Conservation (phyloP, 2,329 filamentous ascomycete species). For the Helotiales sp. region DNA sequence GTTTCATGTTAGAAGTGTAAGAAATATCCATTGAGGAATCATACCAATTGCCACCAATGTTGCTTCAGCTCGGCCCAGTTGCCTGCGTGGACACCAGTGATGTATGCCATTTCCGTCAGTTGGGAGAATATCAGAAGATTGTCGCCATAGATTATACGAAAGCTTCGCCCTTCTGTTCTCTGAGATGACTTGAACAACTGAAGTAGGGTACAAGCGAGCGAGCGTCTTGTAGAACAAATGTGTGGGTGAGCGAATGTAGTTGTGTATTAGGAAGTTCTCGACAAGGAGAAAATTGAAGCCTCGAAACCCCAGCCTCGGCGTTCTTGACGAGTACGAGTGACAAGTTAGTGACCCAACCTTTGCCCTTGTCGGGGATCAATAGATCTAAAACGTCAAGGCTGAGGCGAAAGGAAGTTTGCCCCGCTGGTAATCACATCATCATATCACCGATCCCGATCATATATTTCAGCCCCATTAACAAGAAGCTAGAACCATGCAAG, state of each 20-base stretch:
- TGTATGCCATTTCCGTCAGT: conserved; percentile 20
- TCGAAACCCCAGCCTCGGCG: conserved; percentile 8
- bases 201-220: not conserved
- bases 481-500: conserved; percentile 8
- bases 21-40: not conserved
- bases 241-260: not conserved
- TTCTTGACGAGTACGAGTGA: not conserved
- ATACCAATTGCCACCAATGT: conserved; percentile 51
- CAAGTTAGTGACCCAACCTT: not conserved
- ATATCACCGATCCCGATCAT: not conserved
- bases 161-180: not conserved
- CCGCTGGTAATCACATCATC: conserved; percentile 6
- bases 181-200: not conserved
- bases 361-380: conserved; percentile 8
- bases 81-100: conserved; percentile 35
- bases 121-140: not conserved
- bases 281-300: not conserved
- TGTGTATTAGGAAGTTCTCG: not conserved
- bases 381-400: conserved; percentile 10
- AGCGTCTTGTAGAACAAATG: not conserved
- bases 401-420: conserved; percentile 3
- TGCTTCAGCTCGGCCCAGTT: conserved; percentile 45
- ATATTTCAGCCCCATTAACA: not conserved
- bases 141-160: conserved; percentile 5
- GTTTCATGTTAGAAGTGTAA: not conserved